phyloP scores from a whole-genome alignment of 2,329 filamentous ascomycete genomes.

The Nectriaceae sp. region DNA sequence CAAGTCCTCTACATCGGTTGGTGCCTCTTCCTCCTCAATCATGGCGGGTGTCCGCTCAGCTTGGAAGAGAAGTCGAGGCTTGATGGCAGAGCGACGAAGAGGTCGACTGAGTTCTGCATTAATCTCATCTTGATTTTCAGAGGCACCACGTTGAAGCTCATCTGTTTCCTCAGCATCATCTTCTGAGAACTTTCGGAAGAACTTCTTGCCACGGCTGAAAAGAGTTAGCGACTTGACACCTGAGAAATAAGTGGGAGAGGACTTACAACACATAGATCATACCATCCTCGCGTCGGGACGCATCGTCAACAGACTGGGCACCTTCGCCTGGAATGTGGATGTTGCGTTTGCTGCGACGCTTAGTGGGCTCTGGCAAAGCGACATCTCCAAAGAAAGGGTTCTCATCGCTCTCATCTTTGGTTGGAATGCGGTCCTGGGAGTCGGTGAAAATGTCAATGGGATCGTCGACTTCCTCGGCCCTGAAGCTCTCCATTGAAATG shows the following conservation, averaged over 20 bases:
- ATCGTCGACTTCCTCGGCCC: slow-evolving; percentile 55
- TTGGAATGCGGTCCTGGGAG: slow-evolving; percentile 74
- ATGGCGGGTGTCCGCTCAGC: slow-evolving; percentile 46
- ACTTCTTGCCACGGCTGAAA: slow-evolving; percentile 73
- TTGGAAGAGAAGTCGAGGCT: slow-evolving; percentile 73
- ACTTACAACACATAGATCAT: slow-evolving; percentile 79
- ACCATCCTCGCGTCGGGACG: slow-evolving; percentile 67
- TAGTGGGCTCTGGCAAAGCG: slow-evolving; percentile 41
- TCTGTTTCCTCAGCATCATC: slow-evolving; percentile 37
- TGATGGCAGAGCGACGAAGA: slow-evolving; percentile 68
- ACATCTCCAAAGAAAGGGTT: slow-evolving; percentile 71
- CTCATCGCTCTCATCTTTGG: slow-evolving; percentile 62
- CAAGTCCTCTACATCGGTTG: slow-evolving; percentile 58
- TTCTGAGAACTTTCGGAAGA: slow-evolving; percentile 69
- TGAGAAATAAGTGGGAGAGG: slow-evolving; percentile 3
- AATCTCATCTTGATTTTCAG: slow-evolving; percentile 26
- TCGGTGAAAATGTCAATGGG: slow-evolving; percentile 77
- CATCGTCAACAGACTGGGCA: slow-evolving; percentile 61
- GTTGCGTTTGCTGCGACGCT: slow-evolving; percentile 56
- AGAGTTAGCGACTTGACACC: slow-evolving; percentile 25
- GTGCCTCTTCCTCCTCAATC: slow-evolving; percentile 60
- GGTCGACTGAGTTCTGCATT: slow-evolving; percentile 43
- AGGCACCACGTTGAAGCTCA: slow-evolving; percentile 32
- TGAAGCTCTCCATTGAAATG: slow-evolving; percentile 59
- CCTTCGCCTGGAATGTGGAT: slow-evolving; percentile 60